These are phyloP conservation scores for Hypomontagnella monticulosa DNA, from an alignment of 495 filamentous ascomycete genomes.

Conservation along the genomic window DNA sequence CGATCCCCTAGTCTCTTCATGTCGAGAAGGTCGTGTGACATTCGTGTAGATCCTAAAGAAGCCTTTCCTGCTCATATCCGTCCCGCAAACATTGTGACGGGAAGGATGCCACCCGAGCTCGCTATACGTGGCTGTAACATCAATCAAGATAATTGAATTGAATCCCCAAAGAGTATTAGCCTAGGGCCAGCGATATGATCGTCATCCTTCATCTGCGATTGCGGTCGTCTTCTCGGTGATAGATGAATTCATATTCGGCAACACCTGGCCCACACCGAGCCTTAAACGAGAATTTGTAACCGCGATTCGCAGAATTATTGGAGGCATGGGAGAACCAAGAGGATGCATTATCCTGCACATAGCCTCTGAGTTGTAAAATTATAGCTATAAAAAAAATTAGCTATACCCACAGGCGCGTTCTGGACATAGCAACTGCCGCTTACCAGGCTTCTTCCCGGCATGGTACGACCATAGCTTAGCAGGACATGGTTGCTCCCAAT, in stretches of 20 bases:
- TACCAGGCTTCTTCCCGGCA: conserved; percentile 14
- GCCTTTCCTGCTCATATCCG: not conserved
- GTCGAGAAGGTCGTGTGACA: conserved; percentile 4
- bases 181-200: not conserved
- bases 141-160: conserved; percentile 10
- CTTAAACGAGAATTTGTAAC: conserved; percentile 20
- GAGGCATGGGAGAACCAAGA: conserved; percentile 1
- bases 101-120: not conserved
- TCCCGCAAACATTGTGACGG: not conserved
- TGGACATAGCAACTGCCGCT: conserved; percentile 21
- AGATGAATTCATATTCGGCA: not conserved
- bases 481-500: conserved; percentile 29
- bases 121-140: conserved; percentile 31
- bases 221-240: conserved; percentile 4
- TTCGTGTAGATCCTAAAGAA: not conserved
- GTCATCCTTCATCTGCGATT: not conserved
- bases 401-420: too few relatives aligned
- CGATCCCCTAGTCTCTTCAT: not conserved
- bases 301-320: conserved; percentile 14
- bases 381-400: not conserved
- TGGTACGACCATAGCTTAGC: conserved; percentile 31
- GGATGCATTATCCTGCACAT: not conserved
- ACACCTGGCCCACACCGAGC: conserved; percentile 1
- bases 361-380: conserved; percentile 1
- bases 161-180: not conserved